phyloP scores from a whole-genome alignment of 2,329 filamentous ascomycete genomes.

The Aureobasidium sp. region DNA sequence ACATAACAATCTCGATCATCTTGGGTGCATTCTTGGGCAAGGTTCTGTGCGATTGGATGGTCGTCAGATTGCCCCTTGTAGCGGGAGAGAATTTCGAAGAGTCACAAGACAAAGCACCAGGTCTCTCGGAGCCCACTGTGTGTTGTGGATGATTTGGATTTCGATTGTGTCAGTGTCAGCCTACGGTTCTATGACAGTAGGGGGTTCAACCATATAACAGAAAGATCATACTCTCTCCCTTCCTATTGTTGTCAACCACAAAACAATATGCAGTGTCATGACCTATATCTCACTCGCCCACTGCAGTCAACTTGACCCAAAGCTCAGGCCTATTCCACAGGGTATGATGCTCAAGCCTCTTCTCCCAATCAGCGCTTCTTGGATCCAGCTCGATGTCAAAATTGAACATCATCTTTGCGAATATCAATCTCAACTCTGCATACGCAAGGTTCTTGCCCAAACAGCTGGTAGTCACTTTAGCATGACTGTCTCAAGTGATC shows the following conservation, averaged over 20 bases:
- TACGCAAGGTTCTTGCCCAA: constrained; percentile 27
- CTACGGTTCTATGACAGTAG: no score
- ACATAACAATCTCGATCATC: constrained; percentile 74
- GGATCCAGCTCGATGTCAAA: constrained; percentile 32
- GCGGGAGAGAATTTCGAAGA: neutral
- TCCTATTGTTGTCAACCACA: neutral
- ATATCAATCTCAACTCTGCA: constrained; percentile 30
- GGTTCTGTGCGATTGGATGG: constrained; percentile 62
- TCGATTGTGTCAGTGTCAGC: neutral
- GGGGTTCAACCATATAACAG: neutral
- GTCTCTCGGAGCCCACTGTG: constrained; percentile 2
- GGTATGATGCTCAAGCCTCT: constrained; percentile 13
- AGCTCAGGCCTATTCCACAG: constrained; percentile 17
- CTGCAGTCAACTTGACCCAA: constrained; percentile 20
- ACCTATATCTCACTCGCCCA: no score
- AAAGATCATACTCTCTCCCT: neutral
- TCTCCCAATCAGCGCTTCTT: constrained; percentile 20
- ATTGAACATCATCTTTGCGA: constrained; percentile 33
- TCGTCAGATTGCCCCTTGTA: neutral
- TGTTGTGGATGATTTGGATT: neutral
- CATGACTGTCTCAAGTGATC: neutral
- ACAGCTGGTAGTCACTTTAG: constrained; percentile 2
- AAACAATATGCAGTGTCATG: no score
- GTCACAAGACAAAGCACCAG: neutral
- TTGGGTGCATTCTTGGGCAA: constrained; percentile 65